Conservation (phyloP, 495 filamentous ascomycete genomes). For the Tetracladium marchalianum region DNA sequence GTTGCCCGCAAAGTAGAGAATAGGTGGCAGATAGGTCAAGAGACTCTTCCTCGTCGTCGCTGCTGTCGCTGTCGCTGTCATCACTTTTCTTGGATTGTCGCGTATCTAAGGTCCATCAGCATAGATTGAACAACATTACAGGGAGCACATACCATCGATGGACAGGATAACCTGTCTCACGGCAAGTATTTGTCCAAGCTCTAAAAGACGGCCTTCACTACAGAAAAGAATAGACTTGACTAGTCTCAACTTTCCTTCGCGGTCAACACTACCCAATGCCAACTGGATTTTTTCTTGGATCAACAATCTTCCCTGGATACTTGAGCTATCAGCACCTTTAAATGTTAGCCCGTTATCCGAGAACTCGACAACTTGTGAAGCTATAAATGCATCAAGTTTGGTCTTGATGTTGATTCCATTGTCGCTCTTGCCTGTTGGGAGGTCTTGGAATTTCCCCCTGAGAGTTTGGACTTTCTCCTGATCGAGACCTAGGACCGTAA, state of each 20-base stretch:
- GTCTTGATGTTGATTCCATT: conserved; percentile 1
- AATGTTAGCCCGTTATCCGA: not conserved
- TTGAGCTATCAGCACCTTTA: conserved; percentile 6
- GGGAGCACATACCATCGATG: conserved; percentile 9
- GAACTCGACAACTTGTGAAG: not conserved
- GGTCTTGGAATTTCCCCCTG: not conserved
- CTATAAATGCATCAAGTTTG: conserved; percentile 11
- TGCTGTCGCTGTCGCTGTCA: conserved; percentile 3
- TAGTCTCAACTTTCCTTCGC: conserved; percentile 8
- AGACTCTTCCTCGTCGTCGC: not conserved
- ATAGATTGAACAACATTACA: not conserved
- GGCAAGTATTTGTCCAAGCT: conserved; percentile 13
- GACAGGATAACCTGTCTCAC: conserved; percentile 11
- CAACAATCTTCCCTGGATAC: conserved; percentile 7
- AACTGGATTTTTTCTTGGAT: conserved; percentile 5
- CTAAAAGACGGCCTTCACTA: not conserved
- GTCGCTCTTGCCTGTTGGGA: not conserved
- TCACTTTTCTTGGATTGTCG: not conserved
- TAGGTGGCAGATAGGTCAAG: conserved; percentile 15
- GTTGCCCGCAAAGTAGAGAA: conserved; percentile 7
- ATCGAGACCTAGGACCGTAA: too few species aligned
- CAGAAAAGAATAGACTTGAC: conserved; percentile 9
- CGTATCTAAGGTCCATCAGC: conserved; percentile 7
- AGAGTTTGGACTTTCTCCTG: not conserved
- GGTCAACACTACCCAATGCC: not conserved